phyloP scores from a whole-genome alignment of 495 filamentous ascomycete genomes.

The Rhypophila decipiens region DNA sequence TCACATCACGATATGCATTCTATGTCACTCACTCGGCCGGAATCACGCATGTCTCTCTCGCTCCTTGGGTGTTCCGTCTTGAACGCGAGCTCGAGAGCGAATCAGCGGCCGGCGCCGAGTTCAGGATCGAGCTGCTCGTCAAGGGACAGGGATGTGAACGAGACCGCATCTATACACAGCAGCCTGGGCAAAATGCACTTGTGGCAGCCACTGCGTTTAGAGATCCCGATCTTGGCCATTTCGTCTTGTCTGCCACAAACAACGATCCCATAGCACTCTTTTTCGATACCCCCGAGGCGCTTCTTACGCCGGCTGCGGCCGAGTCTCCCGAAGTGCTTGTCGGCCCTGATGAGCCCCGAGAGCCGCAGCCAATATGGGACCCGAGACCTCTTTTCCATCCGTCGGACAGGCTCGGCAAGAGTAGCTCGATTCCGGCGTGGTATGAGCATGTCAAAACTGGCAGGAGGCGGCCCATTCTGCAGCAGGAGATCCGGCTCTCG shows the following conservation, averaged over 20 bases:
- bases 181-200: constrained; percentile 37
- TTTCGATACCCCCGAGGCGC: constrained; percentile 59
- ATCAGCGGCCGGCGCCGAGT: constrained; percentile 58
- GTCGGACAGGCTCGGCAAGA: constrained; percentile 54
- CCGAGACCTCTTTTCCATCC: constrained; percentile 66
- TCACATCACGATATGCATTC: constrained; percentile 67
- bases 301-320: constrained; percentile 23
- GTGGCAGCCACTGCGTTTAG: constrained; percentile 59
- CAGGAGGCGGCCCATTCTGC: constrained; percentile 52
- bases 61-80: constrained; percentile 67
- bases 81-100: constrained; percentile 66
- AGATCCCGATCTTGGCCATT: constrained; percentile 71
- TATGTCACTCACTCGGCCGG: constrained; percentile 69
- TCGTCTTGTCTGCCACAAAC: constrained; percentile 64
- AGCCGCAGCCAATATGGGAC: constrained; percentile 37
- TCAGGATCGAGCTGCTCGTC: constrained; percentile 66
- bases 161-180: constrained; percentile 51
- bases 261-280: constrained; percentile 57
- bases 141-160: constrained; percentile 55
- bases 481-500: constrained; percentile 68
- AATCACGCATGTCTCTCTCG: constrained; percentile 63
- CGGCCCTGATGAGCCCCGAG: constrained; percentile 19
- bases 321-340: constrained; percentile 15
- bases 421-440: constrained; percentile 53
- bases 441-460: constrained; percentile 56